Percentiles rank a stretch among this genome's conserved stretches.
Conservation (phyloP, 2,329 filamentous ascomycete species). For the Truncatella angustata region DNA sequence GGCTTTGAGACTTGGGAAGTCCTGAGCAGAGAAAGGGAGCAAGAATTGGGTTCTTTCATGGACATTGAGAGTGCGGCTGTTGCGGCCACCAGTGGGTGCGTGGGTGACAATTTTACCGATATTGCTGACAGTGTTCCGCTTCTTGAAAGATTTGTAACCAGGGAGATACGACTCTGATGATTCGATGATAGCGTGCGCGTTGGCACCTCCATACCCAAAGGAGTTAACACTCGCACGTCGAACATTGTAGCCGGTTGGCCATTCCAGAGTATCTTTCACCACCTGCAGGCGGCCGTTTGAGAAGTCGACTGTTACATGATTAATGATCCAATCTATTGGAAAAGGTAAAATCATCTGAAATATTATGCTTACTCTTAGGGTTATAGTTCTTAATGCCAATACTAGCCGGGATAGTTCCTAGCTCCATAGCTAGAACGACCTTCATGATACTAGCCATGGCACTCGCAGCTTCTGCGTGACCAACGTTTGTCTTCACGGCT, state of each 20-base stretch:
- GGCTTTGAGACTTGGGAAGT: not conserved
- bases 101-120: not conserved
- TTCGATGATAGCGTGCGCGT: conserved; percentile 1
- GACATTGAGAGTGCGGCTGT: not conserved
- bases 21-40: not conserved
- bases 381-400: conserved; percentile 14
- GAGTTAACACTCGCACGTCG: conserved; percentile 2
- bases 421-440: conserved; percentile 21
- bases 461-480: conserved; percentile 25
- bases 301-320: not conserved
- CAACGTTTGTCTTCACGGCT: conserved; percentile 18
- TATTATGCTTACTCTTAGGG: conserved; percentile 11
- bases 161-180: not conserved
- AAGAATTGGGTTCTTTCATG: not conserved
- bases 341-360: not conserved
- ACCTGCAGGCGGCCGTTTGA: not conserved
- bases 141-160: not conserved
- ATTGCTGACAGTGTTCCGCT: not conserved
- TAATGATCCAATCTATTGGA: not conserved
- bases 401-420: conserved; percentile 25
- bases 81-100: not conserved
- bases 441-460: conserved; percentile 22
- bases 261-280: not conserved
- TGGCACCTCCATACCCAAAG: conserved; percentile 4
- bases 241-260: not conserved